Evolutionary conservation across 208 protist species (phyloP).

Genomic region (Dictyostelium gargantuum): DNA sequence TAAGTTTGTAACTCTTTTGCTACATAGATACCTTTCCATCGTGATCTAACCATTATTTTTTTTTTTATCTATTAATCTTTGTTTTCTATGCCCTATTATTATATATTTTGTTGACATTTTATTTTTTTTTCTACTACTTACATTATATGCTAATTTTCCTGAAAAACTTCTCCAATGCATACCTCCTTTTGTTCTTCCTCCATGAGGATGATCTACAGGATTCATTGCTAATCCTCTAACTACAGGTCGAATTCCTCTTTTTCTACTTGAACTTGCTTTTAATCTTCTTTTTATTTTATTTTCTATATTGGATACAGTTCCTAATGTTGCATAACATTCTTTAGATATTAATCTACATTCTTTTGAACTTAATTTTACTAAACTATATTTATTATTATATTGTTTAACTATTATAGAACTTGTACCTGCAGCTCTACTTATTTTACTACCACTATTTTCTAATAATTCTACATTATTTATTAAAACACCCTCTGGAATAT

Average conservation of each 20-base stretch:
- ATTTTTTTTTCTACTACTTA: neutral
- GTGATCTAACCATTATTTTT: neutral
- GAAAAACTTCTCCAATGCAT: neutral
- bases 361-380: slow-evolving; percentile 12
- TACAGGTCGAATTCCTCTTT: neutral
- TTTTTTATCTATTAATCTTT: neutral
- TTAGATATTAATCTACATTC: slow-evolving; percentile 9
- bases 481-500: neutral
- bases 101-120: neutral
- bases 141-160: neutral
- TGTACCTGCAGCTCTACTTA: slow-evolving; percentile 2
- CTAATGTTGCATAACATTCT: slow-evolving; percentile 1
- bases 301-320: neutral
- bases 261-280: neutral
- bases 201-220: neutral
- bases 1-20: neutral
- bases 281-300: neutral
- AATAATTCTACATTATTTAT: neutral
- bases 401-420: neutral
- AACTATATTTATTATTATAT: slow-evolving; percentile 16
- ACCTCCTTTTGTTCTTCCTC: neutral
- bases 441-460: neutral
- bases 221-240: slow-evolving; percentile 1
- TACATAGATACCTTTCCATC: neutral
- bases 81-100: neutral